Percentiles rank a stretch among this genome's conserved stretches.
Evolutionary conservation across 495 filamentous ascomycete genomes (phyloP).

Genomic region (Talaromyces trachyspermus): DNA sequence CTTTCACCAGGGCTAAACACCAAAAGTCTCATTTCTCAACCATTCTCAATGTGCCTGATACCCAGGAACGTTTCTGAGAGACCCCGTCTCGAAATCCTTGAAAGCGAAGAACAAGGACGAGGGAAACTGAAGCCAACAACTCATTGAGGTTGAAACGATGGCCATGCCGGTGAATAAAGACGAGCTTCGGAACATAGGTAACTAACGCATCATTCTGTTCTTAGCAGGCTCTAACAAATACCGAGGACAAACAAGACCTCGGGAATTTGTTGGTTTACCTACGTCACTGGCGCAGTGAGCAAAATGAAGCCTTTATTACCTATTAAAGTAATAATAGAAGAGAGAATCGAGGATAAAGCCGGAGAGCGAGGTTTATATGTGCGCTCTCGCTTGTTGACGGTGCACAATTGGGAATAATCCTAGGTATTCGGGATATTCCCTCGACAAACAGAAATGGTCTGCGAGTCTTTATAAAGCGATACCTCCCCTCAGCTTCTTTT

Average conservation of each 20-base stretch:
- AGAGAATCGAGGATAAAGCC: too few species aligned
- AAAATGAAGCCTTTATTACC: too few species aligned
- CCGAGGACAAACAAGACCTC: too few species aligned
- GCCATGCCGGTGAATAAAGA: slow-evolving; percentile 2
- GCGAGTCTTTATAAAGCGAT: slow-evolving; percentile 2
- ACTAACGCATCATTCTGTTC: slow-evolving; percentile 1
- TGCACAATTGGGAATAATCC: too few species aligned
- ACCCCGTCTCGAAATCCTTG: background rate
- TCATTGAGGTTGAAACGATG: background rate
- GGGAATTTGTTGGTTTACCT: too few species aligned
- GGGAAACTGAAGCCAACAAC: background rate
- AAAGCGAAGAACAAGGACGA: background rate
- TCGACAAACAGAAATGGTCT: background rate
- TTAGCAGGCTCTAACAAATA: background rate
- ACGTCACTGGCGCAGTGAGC: too few species aligned
- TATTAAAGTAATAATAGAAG: too few species aligned
- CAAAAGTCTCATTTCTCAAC: background rate
- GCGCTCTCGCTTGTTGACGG: too few species aligned
- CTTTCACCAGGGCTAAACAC: too few species aligned
- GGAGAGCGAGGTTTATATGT: too few species aligned
- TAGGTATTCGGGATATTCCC: too few species aligned
- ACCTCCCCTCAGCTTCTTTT: background rate
- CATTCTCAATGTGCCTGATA: background rate
- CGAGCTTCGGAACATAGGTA: background rate
- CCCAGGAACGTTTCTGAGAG: background rate